Conservation (phyloP, 352 stramenopile genomes). For the Phytophthora multivora region DNA sequence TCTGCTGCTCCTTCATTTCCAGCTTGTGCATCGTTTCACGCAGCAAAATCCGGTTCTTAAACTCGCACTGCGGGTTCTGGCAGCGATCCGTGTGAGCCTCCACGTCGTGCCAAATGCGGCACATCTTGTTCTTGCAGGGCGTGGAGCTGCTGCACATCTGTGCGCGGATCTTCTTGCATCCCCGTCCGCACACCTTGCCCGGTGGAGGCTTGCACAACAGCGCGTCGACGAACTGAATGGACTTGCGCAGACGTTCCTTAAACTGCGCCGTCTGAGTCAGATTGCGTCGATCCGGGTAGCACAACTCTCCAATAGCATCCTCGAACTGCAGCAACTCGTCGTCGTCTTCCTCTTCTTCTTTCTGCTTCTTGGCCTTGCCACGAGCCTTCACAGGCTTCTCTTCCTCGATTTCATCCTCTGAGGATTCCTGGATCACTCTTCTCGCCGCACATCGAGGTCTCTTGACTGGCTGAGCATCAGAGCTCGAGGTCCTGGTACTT, state of each 20-base stretch:
- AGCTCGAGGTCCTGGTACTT: constrained; percentile 5
- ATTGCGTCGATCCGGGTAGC: constrained; percentile 57
- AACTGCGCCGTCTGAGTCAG: constrained; percentile 62
- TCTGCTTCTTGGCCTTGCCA: constrained; percentile 3
- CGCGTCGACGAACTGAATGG: constrained; percentile 75
- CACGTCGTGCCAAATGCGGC: constrained; percentile 76
- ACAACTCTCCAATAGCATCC: constrained; percentile 68
- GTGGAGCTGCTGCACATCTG: constrained; percentile 66
- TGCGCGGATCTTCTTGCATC: constrained; percentile 57
- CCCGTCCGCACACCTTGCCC: constrained; percentile 49
- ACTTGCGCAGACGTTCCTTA: constrained; percentile 67
- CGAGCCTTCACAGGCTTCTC: constrained; percentile 4
- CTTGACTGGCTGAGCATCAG: constrained; percentile 25
- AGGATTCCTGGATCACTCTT: constrained; percentile 25
- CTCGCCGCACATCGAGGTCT: constrained; percentile 28
- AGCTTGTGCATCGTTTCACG: constrained; percentile 75
- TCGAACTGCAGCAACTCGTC: constrained; percentile 31
- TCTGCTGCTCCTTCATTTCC: constrained; percentile 52
- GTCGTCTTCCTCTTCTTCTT: constrained; percentile 22
- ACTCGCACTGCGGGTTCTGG: constrained; percentile 66
- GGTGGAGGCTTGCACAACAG: constrained; percentile 59
- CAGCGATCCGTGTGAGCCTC: constrained; percentile 72
- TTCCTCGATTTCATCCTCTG: constrained; percentile 26
- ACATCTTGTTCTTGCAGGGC: constrained; percentile 67
- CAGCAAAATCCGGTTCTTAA: constrained; percentile 69